These are phyloP conservation scores for Malus sieversii DNA, from an alignment of 306 rosid species.

Conservation along the genomic window DNA sequence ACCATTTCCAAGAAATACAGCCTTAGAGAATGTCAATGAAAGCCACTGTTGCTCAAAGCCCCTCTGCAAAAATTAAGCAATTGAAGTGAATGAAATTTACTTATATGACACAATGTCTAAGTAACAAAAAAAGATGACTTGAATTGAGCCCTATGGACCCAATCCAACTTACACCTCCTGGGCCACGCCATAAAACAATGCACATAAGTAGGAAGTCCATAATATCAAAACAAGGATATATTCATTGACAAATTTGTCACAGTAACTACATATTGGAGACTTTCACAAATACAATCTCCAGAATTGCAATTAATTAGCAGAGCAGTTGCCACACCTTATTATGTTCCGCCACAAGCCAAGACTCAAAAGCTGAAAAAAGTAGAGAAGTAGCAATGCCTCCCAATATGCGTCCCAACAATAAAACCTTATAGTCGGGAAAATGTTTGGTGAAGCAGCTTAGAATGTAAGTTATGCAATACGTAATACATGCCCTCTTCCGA, in stretches of 20 bases:
- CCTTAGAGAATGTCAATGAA: conserved; percentile 84
- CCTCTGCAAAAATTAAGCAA: conserved; percentile 51
- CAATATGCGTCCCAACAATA: conserved; percentile 92
- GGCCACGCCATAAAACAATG: not conserved
- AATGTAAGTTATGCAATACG: conserved; percentile 90
- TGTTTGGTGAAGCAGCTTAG: conserved; percentile 93
- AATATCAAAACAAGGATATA: not conserved
- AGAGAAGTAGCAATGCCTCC: conserved; percentile 97
- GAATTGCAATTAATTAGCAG: not conserved
- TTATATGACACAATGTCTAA: not conserved
- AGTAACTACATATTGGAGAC: not conserved
- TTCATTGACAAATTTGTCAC: not conserved
- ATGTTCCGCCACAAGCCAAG: conserved; percentile 99
- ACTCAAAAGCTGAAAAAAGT: conserved; percentile 89
- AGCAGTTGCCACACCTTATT: conserved; percentile 37
- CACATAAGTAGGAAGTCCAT: not conserved
- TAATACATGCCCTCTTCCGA: conserved; percentile 92
- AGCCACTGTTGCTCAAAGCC: conserved; percentile 96
- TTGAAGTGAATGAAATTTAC: not conserved
- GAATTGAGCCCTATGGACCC: not conserved
- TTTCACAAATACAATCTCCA: not conserved
- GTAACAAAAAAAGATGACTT: not conserved
- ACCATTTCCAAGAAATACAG: conserved; percentile 92
- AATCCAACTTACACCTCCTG: not conserved
- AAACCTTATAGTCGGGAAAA: conserved; percentile 76